These are phyloP conservation scores for Eucalyptus melliodora DNA, from an alignment of 345 rosid genomes.

Conservation along the genomic window DNA sequence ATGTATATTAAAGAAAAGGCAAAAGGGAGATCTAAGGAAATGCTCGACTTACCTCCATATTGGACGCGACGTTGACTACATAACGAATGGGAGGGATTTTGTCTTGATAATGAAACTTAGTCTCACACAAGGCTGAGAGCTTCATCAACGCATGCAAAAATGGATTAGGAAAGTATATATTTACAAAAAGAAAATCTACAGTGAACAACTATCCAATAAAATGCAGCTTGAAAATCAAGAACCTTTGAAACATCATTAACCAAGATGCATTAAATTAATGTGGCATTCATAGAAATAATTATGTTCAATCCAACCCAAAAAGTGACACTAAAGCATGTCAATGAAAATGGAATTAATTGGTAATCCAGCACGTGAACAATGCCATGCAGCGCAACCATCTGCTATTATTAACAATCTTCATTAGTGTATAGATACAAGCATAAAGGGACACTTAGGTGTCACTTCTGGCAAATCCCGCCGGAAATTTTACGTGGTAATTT, in stretches of 20 bases:
- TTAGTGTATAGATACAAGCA: neutral
- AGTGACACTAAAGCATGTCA: neutral
- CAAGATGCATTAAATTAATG: neutral
- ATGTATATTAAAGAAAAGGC: neutral
- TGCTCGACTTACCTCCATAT: slow-evolving; percentile 48
- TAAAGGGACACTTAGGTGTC: no score
- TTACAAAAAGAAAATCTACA: neutral
- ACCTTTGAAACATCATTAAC: neutral
- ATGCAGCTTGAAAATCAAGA: neutral
- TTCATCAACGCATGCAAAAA: slow-evolving; percentile 24
- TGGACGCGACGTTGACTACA: slow-evolving; percentile 32
- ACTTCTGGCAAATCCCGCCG: no score
- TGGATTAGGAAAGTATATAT: neutral
- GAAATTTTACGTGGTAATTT: no score
- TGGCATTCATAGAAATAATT: neutral
- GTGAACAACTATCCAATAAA: neutral
- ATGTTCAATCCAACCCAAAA: neutral
- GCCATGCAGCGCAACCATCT: neutral
- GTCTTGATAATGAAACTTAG: slow-evolving; percentile 77
- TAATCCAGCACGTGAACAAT: neutral
- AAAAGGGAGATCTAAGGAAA: neutral
- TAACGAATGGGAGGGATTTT: slow-evolving; percentile 53
- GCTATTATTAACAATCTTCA: neutral
- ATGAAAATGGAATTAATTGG: neutral
- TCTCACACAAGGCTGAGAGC: slow-evolving; percentile 85